These are phyloP conservation scores for Gossypium raimondii DNA, from an alignment of 345 rosid genomes.

Conservation along the genomic window DNA sequence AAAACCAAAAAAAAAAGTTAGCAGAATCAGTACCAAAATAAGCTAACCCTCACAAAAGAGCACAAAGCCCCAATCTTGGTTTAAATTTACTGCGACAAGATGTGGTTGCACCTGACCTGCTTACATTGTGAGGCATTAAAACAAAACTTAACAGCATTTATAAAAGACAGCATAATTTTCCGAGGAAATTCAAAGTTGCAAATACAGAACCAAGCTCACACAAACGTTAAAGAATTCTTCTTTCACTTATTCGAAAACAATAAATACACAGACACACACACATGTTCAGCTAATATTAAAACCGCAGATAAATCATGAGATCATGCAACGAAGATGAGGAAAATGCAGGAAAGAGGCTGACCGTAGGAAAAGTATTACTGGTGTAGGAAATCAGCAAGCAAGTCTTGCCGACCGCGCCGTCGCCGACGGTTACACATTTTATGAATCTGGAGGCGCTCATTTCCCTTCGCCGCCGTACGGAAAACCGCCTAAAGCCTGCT, in stretches of 20 bases:
- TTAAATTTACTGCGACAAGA: background rate
- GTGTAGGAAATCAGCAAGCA: slow-evolving; percentile 94
- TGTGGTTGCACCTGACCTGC: slow-evolving; percentile 2
- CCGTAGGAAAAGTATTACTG: slow-evolving; percentile 97
- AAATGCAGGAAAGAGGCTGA: slow-evolving; percentile 14
- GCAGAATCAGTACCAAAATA: too few relatives aligned
- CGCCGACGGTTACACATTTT: slow-evolving; percentile 97
- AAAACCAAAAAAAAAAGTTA: background rate
- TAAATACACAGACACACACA: background rate
- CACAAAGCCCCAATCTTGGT: background rate
- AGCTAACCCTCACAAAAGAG: background rate
- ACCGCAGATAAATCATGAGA: background rate
- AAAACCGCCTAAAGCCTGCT: background rate
- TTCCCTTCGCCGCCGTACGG: slow-evolving; percentile 9
- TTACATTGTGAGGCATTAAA: background rate
- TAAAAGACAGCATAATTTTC: background rate
- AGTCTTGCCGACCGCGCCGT: slow-evolving; percentile 94
- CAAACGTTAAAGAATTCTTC: background rate
- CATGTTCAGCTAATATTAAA: background rate
- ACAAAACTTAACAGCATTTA: background rate
- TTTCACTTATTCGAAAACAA: background rate
- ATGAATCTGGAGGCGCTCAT: slow-evolving; percentile 96
- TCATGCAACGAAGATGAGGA: slow-evolving; percentile 3
- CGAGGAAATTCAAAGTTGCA: background rate
- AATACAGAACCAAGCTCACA: background rate